Evolutionary conservation across 345 rosid genomes (phyloP).

Genomic region (Nephelium lappaceum): DNA sequence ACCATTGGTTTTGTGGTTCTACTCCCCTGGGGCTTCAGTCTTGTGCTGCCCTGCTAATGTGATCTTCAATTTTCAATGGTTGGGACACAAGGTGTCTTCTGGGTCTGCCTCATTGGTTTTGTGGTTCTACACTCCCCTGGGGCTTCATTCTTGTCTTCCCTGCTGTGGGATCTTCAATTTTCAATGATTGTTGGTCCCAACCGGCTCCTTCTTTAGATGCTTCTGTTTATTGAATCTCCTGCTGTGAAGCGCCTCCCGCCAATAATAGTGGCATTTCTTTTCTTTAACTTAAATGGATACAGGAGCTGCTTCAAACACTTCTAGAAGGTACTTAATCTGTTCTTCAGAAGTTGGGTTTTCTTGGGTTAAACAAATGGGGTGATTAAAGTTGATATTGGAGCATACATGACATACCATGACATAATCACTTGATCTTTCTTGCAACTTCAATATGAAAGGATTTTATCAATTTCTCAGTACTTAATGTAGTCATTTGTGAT

Average conservation of each 20-base stretch:
- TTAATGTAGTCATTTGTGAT: slow-evolving; percentile 12
- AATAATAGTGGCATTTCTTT: slow-evolving; percentile 50
- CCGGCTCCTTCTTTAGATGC: slow-evolving; percentile 56
- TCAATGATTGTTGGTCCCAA: slow-evolving; percentile 64
- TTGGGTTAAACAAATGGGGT: slow-evolving; percentile 17
- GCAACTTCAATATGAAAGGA: slow-evolving; percentile 1
- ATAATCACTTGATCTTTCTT: background rate
- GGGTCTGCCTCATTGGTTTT: slow-evolving; percentile 87
- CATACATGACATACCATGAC: background rate
- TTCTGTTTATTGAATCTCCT: slow-evolving; percentile 56
- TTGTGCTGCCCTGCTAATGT: slow-evolving; percentile 48
- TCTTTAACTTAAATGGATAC: slow-evolving; percentile 50
- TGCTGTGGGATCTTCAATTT: slow-evolving; percentile 69
- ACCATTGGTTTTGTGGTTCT: slow-evolving; percentile 86
- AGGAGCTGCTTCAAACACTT: slow-evolving; percentile 65
- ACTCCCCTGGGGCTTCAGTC: slow-evolving; percentile 58
- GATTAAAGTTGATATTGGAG: background rate
- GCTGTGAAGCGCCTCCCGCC: slow-evolving; percentile 51
- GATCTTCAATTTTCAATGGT: slow-evolving; percentile 1
- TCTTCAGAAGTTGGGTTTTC: slow-evolving; percentile 45
- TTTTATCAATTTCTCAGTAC: background rate
- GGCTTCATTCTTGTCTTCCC: slow-evolving; percentile 60
- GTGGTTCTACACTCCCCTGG: slow-evolving; percentile 71
- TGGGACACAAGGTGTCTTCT: slow-evolving; percentile 62
- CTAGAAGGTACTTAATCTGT: slow-evolving; percentile 65